Evolutionary conservation across 2,329 filamentous ascomycete genomes (phyloP), one percentile per base, ranked within the genome.

Genomic region (Talaromyces sp.): DNA sequence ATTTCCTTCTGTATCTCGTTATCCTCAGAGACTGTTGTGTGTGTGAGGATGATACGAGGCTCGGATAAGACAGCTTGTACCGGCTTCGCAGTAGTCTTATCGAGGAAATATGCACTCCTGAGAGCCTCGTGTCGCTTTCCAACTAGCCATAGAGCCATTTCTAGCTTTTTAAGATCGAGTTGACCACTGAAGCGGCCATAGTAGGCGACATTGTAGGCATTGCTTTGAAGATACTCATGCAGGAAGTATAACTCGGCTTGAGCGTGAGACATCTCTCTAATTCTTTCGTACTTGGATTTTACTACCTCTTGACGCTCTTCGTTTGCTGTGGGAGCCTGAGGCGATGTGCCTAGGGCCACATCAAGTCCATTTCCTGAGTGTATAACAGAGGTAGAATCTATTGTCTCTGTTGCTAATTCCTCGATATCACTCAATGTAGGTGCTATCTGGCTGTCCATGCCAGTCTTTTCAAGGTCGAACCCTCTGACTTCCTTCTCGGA

Each of bases 231-330:
- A 22, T 54, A 62, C 11, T 62, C 61, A 22, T 47, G 35, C 17
- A 62, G 22, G 33, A 56, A 62, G 47, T 43, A 62, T 35, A 62
- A 13, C 37, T 56, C 27, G 35, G 22, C 49, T 54, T 62, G 61
- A 7, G 47, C 61, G 56, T 49, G 50, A 56, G 61, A 62, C 47
- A 62, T 73, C 41, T 61, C 22, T 33, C 41, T 13, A 4, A 37
- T 27, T 39, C 56, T 52, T 56, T 56, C 17, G 9, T 62, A 54
- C 2, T 8, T 67, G 70, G 50, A 80, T 76, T 39, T 76, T 27
- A 11, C 6, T 27, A 9, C n/a, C 13, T 39, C 10, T n/a, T 35
- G 8, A 15, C 15, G 15, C 31, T 31, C 9, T 17, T 33, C 15
- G 1, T 31, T 17, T 1, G 37, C 69, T 1, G 66, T 67, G 15